Conservation (phyloP, 1,139 yeast species). For the Geotrichum fermentans region DNA sequence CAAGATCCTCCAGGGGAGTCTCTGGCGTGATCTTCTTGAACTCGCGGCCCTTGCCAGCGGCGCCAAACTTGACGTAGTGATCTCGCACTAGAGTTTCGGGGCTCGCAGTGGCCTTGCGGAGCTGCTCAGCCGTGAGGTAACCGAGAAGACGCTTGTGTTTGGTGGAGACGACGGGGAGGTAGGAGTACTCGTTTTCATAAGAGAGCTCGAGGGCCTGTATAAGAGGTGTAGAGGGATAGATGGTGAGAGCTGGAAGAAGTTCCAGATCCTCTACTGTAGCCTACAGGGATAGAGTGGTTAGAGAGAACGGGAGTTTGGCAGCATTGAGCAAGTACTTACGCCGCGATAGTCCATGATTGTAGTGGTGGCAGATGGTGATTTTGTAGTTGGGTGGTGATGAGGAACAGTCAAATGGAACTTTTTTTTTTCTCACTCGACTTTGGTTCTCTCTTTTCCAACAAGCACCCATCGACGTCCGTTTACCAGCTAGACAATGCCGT, state of each 20-base stretch:
- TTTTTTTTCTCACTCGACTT: neutral
- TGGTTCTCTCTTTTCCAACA: neutral
- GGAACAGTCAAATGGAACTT: neutral
- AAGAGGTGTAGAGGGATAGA: conserved; percentile 50
- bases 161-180: conserved; percentile 54
- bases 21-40: conserved; percentile 50
- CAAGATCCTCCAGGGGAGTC: conserved; percentile 55
- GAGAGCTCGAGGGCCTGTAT: conserved; percentile 45
- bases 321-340: conserved; percentile 25
- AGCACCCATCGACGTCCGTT: no score
- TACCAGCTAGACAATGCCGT: neutral
- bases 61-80: conserved; percentile 33
- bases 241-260: conserved; percentile 56
- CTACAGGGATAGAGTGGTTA: conserved; percentile 20
- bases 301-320: no score
- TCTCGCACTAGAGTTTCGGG: conserved; percentile 40
- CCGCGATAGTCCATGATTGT: conserved; percentile 28
- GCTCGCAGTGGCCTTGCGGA: conserved; percentile 38
- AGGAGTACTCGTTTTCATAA: conserved; percentile 54
- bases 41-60: conserved; percentile 20
- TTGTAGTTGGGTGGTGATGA: neutral
- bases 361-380: neutral
- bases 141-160: conserved; percentile 50
- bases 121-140: conserved; percentile 50
- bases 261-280: conserved; percentile 61